Evolutionary conservation across 2,329 filamentous ascomycete species (phyloP).

Genomic region (Colletotrichum sublineola): DNA sequence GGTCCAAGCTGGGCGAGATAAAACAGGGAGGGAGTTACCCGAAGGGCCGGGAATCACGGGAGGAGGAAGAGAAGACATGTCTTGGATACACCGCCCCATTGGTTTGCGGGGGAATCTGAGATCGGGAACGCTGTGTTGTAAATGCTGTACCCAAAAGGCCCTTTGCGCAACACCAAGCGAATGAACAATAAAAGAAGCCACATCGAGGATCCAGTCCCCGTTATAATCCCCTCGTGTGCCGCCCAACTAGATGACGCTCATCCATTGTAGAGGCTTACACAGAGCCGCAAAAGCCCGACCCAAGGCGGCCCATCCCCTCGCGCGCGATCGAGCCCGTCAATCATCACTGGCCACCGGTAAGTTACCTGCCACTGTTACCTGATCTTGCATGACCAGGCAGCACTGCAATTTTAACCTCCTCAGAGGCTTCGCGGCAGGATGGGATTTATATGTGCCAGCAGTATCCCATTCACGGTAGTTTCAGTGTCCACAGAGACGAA

Average conservation of each 20-base stretch:
- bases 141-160: background rate
- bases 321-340: no score
- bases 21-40: background rate
- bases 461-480: background rate
- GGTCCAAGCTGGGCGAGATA: background rate
- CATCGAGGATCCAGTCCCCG: background rate
- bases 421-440: background rate
- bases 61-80: background rate
- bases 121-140: background rate
- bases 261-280: background rate
- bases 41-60: background rate
- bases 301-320: no score
- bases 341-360: no score
- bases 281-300: no score
- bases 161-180: background rate
- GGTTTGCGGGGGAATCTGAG: no score
- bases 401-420: slow-evolving; percentile 4
- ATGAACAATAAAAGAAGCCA: background rate
- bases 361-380: no score
- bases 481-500: background rate
- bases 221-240: background rate
- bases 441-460: background rate
- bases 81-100: background rate
- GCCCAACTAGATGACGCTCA: background rate
- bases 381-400: no score